Conservation (phyloP, 1,284 basidiomycete species). For the Naganishia sp. region DNA sequence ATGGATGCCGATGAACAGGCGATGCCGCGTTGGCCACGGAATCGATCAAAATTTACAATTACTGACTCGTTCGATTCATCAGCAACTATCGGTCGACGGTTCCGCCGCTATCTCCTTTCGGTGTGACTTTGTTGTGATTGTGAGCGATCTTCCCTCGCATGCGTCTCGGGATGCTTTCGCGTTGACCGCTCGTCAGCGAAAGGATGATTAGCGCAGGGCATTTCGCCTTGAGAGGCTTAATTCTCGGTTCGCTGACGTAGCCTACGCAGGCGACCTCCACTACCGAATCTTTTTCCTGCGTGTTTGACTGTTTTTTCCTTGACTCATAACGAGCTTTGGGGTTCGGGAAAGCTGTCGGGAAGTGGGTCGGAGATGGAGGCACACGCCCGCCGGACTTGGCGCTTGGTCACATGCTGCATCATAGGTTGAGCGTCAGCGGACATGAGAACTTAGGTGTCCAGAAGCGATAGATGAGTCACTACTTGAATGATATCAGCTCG, state of each 20-base stretch:
- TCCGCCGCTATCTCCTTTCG: slow-evolving; percentile 17
- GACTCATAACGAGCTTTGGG: background rate
- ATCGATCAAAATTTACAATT: slow-evolving; percentile 17
- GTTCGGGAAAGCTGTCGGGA: background rate
- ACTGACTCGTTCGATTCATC: slow-evolving; percentile 25
- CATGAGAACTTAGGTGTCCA: background rate
- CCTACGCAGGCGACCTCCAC: background rate
- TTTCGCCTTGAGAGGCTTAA: background rate
- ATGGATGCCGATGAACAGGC: background rate
- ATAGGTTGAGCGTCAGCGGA: slow-evolving; percentile 5
- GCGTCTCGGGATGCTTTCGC: slow-evolving; percentile 1
- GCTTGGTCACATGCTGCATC: background rate
- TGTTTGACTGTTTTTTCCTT: too few species aligned
- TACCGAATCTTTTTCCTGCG: background rate
- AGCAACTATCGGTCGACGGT: slow-evolving; percentile 20
- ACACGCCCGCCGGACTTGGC: background rate
- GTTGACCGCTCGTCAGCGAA: background rate
- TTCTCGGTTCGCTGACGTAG: background rate
- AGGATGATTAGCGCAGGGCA: background rate
- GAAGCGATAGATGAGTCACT: too few species aligned
- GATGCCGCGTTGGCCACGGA: slow-evolving; percentile 5
- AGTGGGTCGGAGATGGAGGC: too few species aligned
- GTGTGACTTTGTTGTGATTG: slow-evolving; percentile 11
- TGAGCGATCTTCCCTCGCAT: slow-evolving; percentile 4
- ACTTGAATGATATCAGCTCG: too few species aligned